These are phyloP conservation scores for Capronia coronata DNA, from an alignment of 2,329 filamentous ascomycete genomes.

Conservation along the genomic window DNA sequence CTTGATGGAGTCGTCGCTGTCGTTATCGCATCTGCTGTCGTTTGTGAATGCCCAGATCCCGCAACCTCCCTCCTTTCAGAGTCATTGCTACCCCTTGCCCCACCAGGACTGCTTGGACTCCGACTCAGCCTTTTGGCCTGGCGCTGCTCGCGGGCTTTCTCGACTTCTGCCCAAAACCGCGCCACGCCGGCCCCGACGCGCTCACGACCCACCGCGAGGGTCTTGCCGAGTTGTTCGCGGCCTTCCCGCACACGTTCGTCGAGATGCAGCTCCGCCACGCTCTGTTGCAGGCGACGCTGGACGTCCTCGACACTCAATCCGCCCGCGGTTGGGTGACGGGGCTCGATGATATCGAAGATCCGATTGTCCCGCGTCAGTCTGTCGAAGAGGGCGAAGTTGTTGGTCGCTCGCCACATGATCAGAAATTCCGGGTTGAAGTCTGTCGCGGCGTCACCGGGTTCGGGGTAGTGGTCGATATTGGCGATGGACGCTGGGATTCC, in stretches of 20 bases:
- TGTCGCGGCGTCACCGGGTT: conserved; percentile 63
- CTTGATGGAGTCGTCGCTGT: background rate
- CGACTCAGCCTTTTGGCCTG: conserved; percentile 3
- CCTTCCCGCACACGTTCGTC: conserved; percentile 83
- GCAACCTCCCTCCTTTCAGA: conserved; percentile 16
- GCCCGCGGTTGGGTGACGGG: conserved; percentile 86
- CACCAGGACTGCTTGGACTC: background rate
- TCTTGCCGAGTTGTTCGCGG: conserved; percentile 77
- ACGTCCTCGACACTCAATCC: conserved; percentile 91
- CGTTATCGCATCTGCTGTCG: background rate
- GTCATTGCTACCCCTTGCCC: background rate
- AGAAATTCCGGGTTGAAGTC: conserved; percentile 85
- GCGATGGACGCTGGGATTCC: conserved; percentile 43
- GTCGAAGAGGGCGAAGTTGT: conserved; percentile 88
- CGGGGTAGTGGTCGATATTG: conserved; percentile 30
- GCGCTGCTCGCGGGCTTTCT: conserved; percentile 16
- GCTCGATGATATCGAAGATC: conserved; percentile 90
- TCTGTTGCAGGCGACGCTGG: conserved; percentile 78
- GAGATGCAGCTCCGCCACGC: conserved; percentile 87
- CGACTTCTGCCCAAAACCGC: conserved; percentile 25
- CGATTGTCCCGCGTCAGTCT: conserved; percentile 63
- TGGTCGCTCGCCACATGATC: conserved; percentile 76
- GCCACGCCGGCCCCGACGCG: conserved; percentile 43
- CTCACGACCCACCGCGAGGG: conserved; percentile 76
- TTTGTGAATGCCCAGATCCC: background rate